phyloP scores from a whole-genome alignment of 768 basidiomycete species.

The Tulasnella sp. region DNA sequence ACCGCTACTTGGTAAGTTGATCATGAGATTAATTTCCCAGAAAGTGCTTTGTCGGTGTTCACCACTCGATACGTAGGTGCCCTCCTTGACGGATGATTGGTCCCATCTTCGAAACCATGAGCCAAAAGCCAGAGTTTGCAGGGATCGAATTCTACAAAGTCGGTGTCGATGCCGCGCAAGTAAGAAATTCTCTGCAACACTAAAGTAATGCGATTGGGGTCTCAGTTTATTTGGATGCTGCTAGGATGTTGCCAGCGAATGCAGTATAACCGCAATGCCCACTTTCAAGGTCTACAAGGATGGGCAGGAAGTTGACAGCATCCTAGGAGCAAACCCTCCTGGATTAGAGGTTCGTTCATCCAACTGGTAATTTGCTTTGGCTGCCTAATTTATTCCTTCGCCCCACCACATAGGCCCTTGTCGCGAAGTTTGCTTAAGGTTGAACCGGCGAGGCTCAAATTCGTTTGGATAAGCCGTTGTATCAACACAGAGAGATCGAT shows the following conservation, averaged over 20 bases:
- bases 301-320: constrained; percentile 27
- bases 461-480: too few relatives aligned
- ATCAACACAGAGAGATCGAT: too few relatives aligned
- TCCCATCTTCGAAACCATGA: not conserved
- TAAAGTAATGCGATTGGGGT: not conserved
- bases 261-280: constrained; percentile 29
- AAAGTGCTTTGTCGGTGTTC: too few relatives aligned
- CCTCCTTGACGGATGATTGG: not conserved
- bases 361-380: not conserved
- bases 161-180: not conserved
- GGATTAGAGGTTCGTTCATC: not conserved
- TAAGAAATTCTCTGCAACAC: not conserved
- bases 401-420: too few relatives aligned
- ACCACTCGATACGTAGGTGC: too few relatives aligned
- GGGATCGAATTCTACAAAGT: not conserved
- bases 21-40: too few relatives aligned
- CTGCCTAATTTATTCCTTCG: too few relatives aligned
- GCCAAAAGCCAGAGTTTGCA: not conserved
- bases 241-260: not conserved
- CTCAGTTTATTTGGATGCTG: not conserved
- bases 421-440: too few relatives aligned
- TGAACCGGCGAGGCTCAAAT: too few relatives aligned
- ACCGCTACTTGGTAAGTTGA: not conserved
- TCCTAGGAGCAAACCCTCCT: not conserved
- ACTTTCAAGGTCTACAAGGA: constrained; percentile 33